Evolutionary conservation across 2,329 filamentous ascomycete species (phyloP).

Genomic region (Aspergillus uvarum): DNA sequence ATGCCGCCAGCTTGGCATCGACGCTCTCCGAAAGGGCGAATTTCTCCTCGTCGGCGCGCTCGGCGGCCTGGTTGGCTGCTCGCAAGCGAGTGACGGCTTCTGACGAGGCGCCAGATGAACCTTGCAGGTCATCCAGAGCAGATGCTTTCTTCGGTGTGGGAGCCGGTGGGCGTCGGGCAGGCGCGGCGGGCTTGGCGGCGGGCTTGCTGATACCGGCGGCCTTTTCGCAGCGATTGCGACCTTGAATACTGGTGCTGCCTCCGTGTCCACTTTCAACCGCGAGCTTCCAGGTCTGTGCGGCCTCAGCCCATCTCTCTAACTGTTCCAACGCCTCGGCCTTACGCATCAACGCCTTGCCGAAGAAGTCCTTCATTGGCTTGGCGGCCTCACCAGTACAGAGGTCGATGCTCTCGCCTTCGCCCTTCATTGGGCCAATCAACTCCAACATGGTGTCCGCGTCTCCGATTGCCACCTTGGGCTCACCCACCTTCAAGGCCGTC

Average conservation of each 20-base stretch:
- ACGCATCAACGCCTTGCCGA: conserved; percentile 86
- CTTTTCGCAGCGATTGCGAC: conserved; percentile 84
- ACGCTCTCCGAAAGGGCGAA: conserved; percentile 85
- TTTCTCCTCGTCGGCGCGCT: conserved; percentile 86
- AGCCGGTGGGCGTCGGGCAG: conserved; percentile 48
- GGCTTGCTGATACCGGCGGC: conserved; percentile 68
- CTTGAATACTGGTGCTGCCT: conserved; percentile 79
- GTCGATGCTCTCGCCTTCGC: conserved; percentile 76
- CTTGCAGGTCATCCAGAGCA: conserved; percentile 33
- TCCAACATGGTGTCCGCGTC: conserved; percentile 80
- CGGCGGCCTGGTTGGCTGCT: conserved; percentile 80
- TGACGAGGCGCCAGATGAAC: conserved; percentile 50
- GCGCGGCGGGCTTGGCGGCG: conserved; percentile 47
- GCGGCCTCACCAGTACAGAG: conserved; percentile 62
- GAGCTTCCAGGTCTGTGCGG: conserved; percentile 73
- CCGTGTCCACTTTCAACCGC: conserved; percentile 84
- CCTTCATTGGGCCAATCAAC: conserved; percentile 75
- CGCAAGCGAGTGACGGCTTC: conserved; percentile 81
- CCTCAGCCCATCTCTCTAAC: conserved; percentile 90
- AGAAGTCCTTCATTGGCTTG: conserved; percentile 91
- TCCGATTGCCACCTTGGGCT: conserved; percentile 79
- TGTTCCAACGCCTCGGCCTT: conserved; percentile 96
- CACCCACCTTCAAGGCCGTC: conserved; percentile 86
- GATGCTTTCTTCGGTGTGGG: conserved; percentile 41
- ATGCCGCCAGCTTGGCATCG: conserved; percentile 72